Conservation (phyloP, 2,329 filamentous ascomycete species). For the Phialophora expanda region DNA sequence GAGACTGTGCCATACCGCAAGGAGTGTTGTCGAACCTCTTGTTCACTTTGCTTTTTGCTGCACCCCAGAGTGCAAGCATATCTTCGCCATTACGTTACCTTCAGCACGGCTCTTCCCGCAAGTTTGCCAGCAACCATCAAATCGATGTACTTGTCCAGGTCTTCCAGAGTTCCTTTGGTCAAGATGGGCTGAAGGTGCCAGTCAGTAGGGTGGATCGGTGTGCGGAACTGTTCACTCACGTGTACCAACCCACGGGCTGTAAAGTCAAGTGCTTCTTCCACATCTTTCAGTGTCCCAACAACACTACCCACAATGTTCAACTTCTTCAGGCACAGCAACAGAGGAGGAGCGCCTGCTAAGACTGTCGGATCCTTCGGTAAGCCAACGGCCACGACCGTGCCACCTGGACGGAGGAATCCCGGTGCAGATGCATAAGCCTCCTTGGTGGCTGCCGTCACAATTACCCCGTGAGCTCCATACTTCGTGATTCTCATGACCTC, state of each 20-base stretch:
- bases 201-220: constrained; percentile 2
- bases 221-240: constrained; percentile 28
- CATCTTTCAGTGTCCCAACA: constrained; percentile 52
- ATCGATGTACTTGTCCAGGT: constrained; percentile 44
- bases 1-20: background rate
- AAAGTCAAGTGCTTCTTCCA: constrained; percentile 54
- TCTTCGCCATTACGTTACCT: constrained; percentile 40
- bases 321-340: constrained; percentile 48
- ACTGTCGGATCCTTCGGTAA: constrained; percentile 44
- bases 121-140: constrained; percentile 49
- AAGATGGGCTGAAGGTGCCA: constrained; percentile 37
- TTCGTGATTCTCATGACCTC: constrained; percentile 46
- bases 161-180: constrained; percentile 38
- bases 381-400: constrained; percentile 48
- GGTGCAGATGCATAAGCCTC: constrained; percentile 47
- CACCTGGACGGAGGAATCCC: constrained; percentile 44
- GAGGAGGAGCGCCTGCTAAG: constrained; percentile 48
- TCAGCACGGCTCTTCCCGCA: constrained; percentile 50
- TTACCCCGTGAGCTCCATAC: constrained; percentile 47
- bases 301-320: constrained; percentile 53
- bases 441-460: constrained; percentile 47
- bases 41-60: background rate
- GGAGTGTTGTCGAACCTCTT: background rate
- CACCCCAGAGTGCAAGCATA: background rate
- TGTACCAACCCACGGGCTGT: constrained; percentile 50